Conservation (phyloP, 768 basidiomycete species). For the Galerina sulciceps region DNA sequence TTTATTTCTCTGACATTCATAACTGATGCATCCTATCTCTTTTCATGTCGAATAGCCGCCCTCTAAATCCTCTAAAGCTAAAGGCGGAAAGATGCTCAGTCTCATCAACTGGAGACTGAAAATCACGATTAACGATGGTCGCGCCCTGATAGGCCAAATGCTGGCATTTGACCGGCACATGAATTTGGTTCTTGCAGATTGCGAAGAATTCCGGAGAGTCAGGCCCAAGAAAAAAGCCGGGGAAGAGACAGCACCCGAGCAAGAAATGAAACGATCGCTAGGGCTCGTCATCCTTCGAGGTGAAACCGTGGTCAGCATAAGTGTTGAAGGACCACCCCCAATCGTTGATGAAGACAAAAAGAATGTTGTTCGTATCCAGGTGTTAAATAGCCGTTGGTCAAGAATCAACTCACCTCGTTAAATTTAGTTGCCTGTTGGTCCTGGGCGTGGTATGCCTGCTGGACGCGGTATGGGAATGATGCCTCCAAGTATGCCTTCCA, state of each 20-base stretch:
- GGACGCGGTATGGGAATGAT: conserved; percentile 98
- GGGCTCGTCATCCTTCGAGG: conserved; percentile 97
- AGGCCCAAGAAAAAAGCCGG: conserved; percentile 91
- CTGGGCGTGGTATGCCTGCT: conserved; percentile 94
- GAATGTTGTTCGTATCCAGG: conserved; percentile 57
- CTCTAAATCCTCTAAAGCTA: conserved; percentile 96
- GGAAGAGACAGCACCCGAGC: conserved; percentile 75
- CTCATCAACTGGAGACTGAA: conserved; percentile 98
- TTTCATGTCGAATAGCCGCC: conserved; percentile 65
- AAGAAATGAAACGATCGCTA: conserved; percentile 95
- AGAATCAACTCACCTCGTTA: conserved; percentile 4
- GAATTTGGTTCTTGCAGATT: conserved; percentile 98
- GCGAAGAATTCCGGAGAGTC: conserved; percentile 95
- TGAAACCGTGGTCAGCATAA: conserved; percentile 94
- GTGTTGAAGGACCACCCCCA: conserved; percentile 95
- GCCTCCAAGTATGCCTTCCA: conserved; percentile 68
- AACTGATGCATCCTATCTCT: conserved; percentile 1
- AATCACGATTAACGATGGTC: conserved; percentile 96
- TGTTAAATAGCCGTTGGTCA: not conserved
- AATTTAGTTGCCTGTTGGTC: conserved; percentile 78
- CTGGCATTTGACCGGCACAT: conserved; percentile 99
- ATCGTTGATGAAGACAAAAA: conserved; percentile 89
- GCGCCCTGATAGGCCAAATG: conserved; percentile 96
- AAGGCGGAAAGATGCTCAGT: conserved; percentile 97
- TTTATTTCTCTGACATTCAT: conserved; percentile 1